These are phyloP conservation scores for Pseudopithomyces chartarum DNA, from an alignment of 2,329 filamentous ascomycete species.

Conservation along the genomic window DNA sequence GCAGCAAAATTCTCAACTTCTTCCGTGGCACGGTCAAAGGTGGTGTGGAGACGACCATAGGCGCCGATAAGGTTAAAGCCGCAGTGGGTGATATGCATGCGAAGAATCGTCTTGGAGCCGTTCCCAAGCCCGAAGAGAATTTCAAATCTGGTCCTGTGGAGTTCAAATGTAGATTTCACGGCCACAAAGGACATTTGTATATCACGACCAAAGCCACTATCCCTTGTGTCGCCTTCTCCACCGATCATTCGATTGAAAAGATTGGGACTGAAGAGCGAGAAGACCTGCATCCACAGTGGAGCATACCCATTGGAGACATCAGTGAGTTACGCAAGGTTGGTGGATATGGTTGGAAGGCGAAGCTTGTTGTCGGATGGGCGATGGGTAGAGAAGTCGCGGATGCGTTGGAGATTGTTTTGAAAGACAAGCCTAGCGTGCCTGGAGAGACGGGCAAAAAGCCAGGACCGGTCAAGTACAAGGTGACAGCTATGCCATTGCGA, in stretches of 20 bases:
- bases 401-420: constrained; percentile 70
- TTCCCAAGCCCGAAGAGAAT: constrained; percentile 56
- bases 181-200: constrained; percentile 73
- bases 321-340: constrained; percentile 78
- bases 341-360: constrained; percentile 83
- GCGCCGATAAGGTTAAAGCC: constrained; percentile 73
- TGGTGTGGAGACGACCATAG: constrained; percentile 72
- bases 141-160: constrained; percentile 69
- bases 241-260: constrained; percentile 55
- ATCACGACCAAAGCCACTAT: constrained; percentile 70
- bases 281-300: constrained; percentile 67
- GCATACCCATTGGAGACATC: constrained; percentile 72
- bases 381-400: constrained; percentile 75
- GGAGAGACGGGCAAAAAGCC: background rate
- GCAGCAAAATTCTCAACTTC: constrained; percentile 62
- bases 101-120: constrained; percentile 72
- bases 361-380: constrained; percentile 80
- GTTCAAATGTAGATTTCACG: constrained; percentile 74
- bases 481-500: constrained; percentile 73
- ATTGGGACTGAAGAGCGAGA: constrained; percentile 54
- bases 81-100: constrained; percentile 65
- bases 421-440: constrained; percentile 21
- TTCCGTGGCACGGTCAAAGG: constrained; percentile 74
- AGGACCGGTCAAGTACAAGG: constrained; percentile 59
- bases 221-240: constrained; percentile 70